phyloP scores from a whole-genome alignment of 1,284 basidiomycete genomes.

The Trichosporon faecale region DNA sequence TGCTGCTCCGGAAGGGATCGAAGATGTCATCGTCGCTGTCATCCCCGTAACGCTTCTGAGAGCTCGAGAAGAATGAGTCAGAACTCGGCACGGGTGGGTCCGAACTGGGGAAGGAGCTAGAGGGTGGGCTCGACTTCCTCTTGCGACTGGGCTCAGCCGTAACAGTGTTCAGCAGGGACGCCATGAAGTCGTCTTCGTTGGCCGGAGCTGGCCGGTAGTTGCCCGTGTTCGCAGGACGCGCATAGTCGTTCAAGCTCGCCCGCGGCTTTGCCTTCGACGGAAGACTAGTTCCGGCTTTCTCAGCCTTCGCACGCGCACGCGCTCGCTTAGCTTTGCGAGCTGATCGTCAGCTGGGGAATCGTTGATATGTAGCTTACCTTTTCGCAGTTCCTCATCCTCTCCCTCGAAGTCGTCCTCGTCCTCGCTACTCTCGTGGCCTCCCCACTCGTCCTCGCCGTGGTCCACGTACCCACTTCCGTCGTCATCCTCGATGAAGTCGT shows the following conservation, averaged over 20 bases:
- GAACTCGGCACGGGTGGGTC: slow-evolving; percentile 44
- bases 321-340: slow-evolving; percentile 43
- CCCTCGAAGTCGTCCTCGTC: slow-evolving; percentile 53
- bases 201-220: slow-evolving; percentile 74
- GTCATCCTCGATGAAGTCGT: slow-evolving; percentile 94
- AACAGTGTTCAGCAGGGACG: slow-evolving; percentile 60
- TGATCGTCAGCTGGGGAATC: slow-evolving; percentile 16
- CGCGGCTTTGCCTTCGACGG: slow-evolving; percentile 50
- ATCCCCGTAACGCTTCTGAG: slow-evolving; percentile 35
- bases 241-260: slow-evolving; percentile 49
- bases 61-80: slow-evolving; percentile 52
- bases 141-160: slow-evolving; percentile 56
- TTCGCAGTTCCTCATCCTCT: slow-evolving; percentile 46
- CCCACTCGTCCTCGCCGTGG: slow-evolving; percentile 93
- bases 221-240: slow-evolving; percentile 57
- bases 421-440: slow-evolving; percentile 54
- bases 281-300: slow-evolving; percentile 32
- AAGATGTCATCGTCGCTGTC: slow-evolving; percentile 52
- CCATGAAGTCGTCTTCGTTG: slow-evolving; percentile 84
- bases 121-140: slow-evolving; percentile 64
- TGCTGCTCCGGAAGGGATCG: slow-evolving; percentile 38
- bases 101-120: slow-evolving; percentile 43
- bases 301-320: slow-evolving; percentile 33
- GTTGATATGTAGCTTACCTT: slow-evolving; percentile 29
- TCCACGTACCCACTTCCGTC: slow-evolving; percentile 90